Evolutionary conservation across 306 rosid species (phyloP).

Genomic region (Sicyos edulis): DNA sequence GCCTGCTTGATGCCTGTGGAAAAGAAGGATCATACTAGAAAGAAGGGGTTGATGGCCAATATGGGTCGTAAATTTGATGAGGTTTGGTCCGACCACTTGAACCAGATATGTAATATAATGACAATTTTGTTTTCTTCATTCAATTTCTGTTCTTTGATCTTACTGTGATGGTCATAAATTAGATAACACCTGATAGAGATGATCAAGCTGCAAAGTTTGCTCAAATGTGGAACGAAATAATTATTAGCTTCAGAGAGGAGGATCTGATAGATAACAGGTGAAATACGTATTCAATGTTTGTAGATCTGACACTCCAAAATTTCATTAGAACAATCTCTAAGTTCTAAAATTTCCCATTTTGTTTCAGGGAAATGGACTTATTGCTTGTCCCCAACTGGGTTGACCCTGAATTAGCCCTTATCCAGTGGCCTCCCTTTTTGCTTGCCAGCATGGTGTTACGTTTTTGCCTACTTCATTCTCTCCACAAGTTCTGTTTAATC

Average conservation of each 20-base stretch:
- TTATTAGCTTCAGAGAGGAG: constrained; percentile 86
- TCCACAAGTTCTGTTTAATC: not conserved
- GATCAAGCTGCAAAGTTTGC: constrained; percentile 82
- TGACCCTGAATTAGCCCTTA: constrained; percentile 59
- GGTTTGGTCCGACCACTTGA: constrained; percentile 45
- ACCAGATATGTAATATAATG: constrained; percentile 11
- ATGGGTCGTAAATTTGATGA: constrained; percentile 63
- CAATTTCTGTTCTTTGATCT: not conserved
- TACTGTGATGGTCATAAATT: constrained; percentile 25
- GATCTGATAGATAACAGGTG: constrained; percentile 82
- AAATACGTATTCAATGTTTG: constrained; percentile 15
- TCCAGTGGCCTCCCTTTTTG: constrained; percentile 98
- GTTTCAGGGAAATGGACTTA: constrained; percentile 85
- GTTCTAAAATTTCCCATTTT: not conserved
- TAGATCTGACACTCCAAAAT: constrained; percentile 14
- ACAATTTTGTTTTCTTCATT: constrained; percentile 5
- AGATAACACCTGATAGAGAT: constrained; percentile 54
- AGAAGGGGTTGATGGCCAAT: constrained; percentile 51
- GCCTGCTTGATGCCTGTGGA: constrained; percentile 63
- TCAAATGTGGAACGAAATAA: constrained; percentile 85
- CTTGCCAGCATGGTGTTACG: constrained; percentile 89
- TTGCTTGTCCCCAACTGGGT: constrained; percentile 86
- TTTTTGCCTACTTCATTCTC: constrained; percentile 7
- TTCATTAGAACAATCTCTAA: no score
- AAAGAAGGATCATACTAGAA: constrained; percentile 38